Conservation (phyloP, 208 protist genomes). For the Acanthamoeba sp. region DNA sequence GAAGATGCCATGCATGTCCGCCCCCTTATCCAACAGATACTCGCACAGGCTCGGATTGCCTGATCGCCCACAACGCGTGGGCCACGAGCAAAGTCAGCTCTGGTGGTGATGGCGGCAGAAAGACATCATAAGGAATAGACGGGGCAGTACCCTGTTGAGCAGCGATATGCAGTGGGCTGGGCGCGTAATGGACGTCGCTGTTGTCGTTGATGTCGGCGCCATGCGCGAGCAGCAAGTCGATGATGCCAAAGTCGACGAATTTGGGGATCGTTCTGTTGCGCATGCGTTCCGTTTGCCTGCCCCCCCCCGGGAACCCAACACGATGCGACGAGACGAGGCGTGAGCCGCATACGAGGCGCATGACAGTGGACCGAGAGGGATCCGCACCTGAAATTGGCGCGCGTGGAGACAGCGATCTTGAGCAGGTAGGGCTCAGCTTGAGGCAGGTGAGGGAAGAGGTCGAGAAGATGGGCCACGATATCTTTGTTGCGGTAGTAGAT, state of each 20-base stretch:
- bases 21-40: slow-evolving; percentile 7
- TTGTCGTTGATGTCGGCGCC: slow-evolving; percentile 38
- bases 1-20: slow-evolving; percentile 40
- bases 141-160: not conserved
- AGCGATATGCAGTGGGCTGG: slow-evolving; percentile 23
- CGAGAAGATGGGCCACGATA: slow-evolving; percentile 15
- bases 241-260: slow-evolving; percentile 38
- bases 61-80: not conserved
- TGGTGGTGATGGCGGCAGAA: too few relatives aligned
- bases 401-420: slow-evolving; percentile 35
- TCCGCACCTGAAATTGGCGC: slow-evolving; percentile 35
- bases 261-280: slow-evolving; percentile 44
- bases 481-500: slow-evolving; percentile 32
- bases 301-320: not conserved
- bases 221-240: not conserved
- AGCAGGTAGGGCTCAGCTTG: slow-evolving; percentile 23
- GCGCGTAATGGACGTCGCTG: slow-evolving; percentile 24
- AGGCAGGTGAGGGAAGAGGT: slow-evolving; percentile 22
- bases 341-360: too few relatives aligned
- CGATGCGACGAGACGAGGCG: too few relatives aligned
- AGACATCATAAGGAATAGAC: too few relatives aligned
- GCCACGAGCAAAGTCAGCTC: too few relatives aligned
- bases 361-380: too few relatives aligned
- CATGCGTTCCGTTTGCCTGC: slow-evolving; percentile 15
- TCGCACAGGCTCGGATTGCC: slow-evolving; percentile 4